Evolutionary conservation across 2,329 filamentous ascomycete genomes (phyloP).

Genomic region (Rosellinia necatrix): DNA sequence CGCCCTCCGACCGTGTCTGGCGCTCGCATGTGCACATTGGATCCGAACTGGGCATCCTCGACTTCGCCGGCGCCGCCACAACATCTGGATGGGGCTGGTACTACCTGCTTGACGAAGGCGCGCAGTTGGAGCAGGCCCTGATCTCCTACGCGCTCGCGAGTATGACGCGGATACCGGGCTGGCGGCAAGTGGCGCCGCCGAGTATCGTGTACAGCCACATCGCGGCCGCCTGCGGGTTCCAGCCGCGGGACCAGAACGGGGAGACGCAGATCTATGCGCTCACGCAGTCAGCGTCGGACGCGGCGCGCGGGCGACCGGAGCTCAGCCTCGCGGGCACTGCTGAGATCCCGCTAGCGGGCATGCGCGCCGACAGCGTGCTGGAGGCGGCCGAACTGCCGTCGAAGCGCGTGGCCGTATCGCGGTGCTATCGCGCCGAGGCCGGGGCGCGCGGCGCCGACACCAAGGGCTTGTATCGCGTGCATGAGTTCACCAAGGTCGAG

Average conservation of each 20-base stretch:
- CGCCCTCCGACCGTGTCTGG: conserved; percentile 54
- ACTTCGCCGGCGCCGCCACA: conserved; percentile 81
- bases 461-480: conserved; percentile 93
- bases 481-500: conserved; percentile 98
- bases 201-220: conserved; percentile 93
- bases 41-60: conserved; percentile 81
- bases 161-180: conserved; percentile 65
- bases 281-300: conserved; percentile 67
- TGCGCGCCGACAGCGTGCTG: conserved; percentile 77
- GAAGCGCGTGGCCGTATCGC: conserved; percentile 80
- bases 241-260: conserved; percentile 85
- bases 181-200: conserved; percentile 81
- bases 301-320: conserved; percentile 65
- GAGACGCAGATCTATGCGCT: conserved; percentile 92
- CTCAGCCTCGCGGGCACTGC: conserved; percentile 85
- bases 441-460: conserved; percentile 88
- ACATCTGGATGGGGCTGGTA: conserved; percentile 98
- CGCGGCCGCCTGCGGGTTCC: conserved; percentile 88
- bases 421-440: conserved; percentile 96
- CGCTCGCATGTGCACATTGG: conserved; percentile 87
- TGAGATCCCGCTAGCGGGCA: conserved; percentile 91
- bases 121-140: conserved; percentile 91
- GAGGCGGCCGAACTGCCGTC: conserved; percentile 70
- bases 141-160: conserved; percentile 81
- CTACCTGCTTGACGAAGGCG: conserved; percentile 88